Percentiles rank a stretch among this genome's conserved stretches.
Conservation (phyloP, 176 grass and related monocot genomes). For the Tuctoria greenei region DNA sequence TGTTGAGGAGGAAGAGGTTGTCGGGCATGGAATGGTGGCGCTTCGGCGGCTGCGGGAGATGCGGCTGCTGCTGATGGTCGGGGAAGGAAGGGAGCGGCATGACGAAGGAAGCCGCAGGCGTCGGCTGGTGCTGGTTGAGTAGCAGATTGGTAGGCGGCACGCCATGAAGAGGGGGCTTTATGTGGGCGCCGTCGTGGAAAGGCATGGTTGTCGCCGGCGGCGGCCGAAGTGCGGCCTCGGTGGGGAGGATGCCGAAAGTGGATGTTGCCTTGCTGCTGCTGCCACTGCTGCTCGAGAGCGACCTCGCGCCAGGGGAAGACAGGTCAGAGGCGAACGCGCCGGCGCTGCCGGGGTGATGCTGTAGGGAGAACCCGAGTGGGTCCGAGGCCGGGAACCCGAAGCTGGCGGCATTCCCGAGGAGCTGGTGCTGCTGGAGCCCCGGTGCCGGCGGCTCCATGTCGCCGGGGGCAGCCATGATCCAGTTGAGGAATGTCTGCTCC, state of each 20-base stretch:
- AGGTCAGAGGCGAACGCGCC: conserved; percentile 15
- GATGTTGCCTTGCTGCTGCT: conserved; percentile 33
- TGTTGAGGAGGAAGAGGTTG: conserved; percentile 46
- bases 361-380: conserved; percentile 39
- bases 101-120: conserved; percentile 44
- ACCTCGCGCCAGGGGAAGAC: conserved; percentile 22
- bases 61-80: conserved; percentile 25
- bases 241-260: not conserved
- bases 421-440: conserved; percentile 34
- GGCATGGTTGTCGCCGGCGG: conserved; percentile 36
- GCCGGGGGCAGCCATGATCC: conserved; percentile 64
- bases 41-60: conserved; percentile 42
- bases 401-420: conserved; percentile 33
- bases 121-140: conserved; percentile 35
- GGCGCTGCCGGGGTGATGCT: conserved; percentile 3
- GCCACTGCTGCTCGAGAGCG: conserved; percentile 32
- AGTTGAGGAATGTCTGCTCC: conserved; percentile 68
- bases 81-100: conserved; percentile 38
- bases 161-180: conserved; percentile 28
- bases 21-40: conserved; percentile 45
- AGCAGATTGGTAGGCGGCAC: conserved; percentile 29
- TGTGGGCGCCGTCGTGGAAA: conserved; percentile 31
- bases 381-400: conserved; percentile 50
- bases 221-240: not conserved
- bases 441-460: conserved; percentile 1